Evolutionary conservation across 1,284 basidiomycete species (phyloP), one percentile per base, ranked within the genome.

Genomic region (Xanthoconium separans): DNA sequence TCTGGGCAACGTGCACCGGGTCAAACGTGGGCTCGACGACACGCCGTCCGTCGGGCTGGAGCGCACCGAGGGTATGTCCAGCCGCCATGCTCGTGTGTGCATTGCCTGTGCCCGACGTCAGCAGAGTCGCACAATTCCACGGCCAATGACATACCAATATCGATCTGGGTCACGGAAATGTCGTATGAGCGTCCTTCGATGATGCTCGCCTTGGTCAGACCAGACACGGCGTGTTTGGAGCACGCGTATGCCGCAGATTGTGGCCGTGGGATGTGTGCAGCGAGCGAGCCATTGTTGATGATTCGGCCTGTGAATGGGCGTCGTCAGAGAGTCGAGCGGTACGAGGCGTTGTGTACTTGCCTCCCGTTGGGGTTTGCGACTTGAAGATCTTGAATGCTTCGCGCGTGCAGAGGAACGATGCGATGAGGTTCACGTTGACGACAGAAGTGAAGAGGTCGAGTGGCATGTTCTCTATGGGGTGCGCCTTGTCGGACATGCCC

Each of bases 251-350:
- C 79, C 6, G 75, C 74, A 0, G 83, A 79, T 61, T 83, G 71
- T 3, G 87, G 89, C 29, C 91, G 79, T 2, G 91, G 91, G 1
- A 83, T 76, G 58, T 87, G 81, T 0, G 90, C 88, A 1, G 88
- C 83, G 52, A 93, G 80, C 37, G 86, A 90, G 8, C 90, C 89
- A 60, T 93, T 92, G 73, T 93, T 93, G 71, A 93, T 87, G 61
- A 94, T 89, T 13, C 88, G 79, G 4, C 84, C 83, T 84, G 56
- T 53, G 1, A 3, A 2, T 33, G 15, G 22, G 6, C 3, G 11
- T 42, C 16, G 39, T 27, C 18, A 41, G 39, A 24, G n/a, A 30
- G 20, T 20, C n/a, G 12, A 16, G 15, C 50, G 30, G 22, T 31
- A 15, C 8, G 3, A 27, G 3, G 27, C 6, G 27, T 27, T 5